phyloP scores from a whole-genome alignment of 2,329 filamentous ascomycete species.

The Ramichloridium luteum region DNA sequence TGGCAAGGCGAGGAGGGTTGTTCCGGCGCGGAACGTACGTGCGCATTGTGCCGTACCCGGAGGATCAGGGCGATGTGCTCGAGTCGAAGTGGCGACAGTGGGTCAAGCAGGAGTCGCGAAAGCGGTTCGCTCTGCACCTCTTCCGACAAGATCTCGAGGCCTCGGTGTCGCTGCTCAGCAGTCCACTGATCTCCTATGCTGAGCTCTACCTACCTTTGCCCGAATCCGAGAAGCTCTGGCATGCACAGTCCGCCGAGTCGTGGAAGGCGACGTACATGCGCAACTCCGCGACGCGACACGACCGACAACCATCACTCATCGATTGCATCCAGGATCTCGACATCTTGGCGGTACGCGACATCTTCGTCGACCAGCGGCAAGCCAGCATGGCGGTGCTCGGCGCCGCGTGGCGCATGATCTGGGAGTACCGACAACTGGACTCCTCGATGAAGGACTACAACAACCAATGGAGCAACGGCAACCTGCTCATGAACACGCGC shows the following conservation, averaged over 20 bases:
- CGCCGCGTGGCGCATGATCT: constrained; percentile 52
- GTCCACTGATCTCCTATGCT: constrained; percentile 54
- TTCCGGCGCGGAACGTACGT: constrained; percentile 39
- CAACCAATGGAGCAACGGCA: constrained; percentile 27
- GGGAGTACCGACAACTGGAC: constrained; percentile 52
- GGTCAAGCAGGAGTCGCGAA: constrained; percentile 54
- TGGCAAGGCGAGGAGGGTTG: constrained; percentile 43
- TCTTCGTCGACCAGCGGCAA: constrained; percentile 44
- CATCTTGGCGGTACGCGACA: constrained; percentile 37
- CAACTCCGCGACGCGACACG: constrained; percentile 25
- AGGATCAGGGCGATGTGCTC: constrained; percentile 45
- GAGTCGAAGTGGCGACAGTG: constrained; percentile 55
- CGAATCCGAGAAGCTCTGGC: constrained; percentile 50
- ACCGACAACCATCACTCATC: constrained; percentile 39
- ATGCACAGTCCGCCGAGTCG: constrained; percentile 47
- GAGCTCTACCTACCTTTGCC: constrained; percentile 57
- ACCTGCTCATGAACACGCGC: constrained; percentile 37
- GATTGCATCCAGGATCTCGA: constrained; percentile 47
- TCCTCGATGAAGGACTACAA: constrained; percentile 40
- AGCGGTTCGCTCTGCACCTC: constrained; percentile 53
- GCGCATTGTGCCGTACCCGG: constrained; percentile 37
- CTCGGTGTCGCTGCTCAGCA: constrained; percentile 54
- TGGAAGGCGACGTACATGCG: constrained; percentile 52
- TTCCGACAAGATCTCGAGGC: constrained; percentile 55
- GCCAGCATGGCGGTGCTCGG: constrained; percentile 51